phyloP scores from a whole-genome alignment of 805 yeast species.

The Starmerella sirachaensis region DNA sequence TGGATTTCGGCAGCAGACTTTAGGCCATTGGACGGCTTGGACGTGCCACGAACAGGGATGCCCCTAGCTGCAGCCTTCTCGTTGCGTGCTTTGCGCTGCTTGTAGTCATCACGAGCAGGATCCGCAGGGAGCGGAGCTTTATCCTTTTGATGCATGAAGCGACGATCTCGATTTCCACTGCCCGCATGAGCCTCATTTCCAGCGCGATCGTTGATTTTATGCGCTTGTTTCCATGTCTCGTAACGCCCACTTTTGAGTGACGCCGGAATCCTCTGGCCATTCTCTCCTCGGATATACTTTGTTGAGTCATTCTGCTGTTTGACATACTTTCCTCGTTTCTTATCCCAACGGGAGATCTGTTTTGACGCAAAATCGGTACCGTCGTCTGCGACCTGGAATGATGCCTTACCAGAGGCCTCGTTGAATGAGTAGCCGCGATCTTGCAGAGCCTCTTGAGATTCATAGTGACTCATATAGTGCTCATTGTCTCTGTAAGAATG shows the following conservation, averaged over 20 bases:
- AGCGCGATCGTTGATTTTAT: constrained; percentile 38
- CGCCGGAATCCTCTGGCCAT: constrained; percentile 88
- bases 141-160: constrained; percentile 58
- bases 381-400: constrained; percentile 71
- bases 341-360: constrained; percentile 70
- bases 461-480: constrained; percentile 78
- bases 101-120: constrained; percentile 74
- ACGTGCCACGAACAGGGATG: constrained; percentile 44
- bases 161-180: constrained; percentile 31
- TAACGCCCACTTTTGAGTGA: constrained; percentile 80
- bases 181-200: too few species aligned
- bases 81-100: constrained; percentile 69
- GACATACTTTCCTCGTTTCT: constrained; percentile 78
- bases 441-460: constrained; percentile 65
- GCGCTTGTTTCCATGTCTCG: constrained; percentile 78
- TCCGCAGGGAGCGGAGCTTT: constrained; percentile 89
- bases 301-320: constrained; percentile 55
- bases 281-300: constrained; percentile 85
- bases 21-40: constrained; percentile 39
- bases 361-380: constrained; percentile 57
- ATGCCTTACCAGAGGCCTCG: constrained; percentile 70
- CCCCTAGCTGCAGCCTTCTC: constrained; percentile 71
- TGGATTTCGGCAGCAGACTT: constrained; percentile 63
- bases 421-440: constrained; percentile 57
- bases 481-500: constrained; percentile 57